Evolutionary conservation across 192 early-diverging fungal species (phyloP).

Genomic region (Backusella morwellensis): DNA sequence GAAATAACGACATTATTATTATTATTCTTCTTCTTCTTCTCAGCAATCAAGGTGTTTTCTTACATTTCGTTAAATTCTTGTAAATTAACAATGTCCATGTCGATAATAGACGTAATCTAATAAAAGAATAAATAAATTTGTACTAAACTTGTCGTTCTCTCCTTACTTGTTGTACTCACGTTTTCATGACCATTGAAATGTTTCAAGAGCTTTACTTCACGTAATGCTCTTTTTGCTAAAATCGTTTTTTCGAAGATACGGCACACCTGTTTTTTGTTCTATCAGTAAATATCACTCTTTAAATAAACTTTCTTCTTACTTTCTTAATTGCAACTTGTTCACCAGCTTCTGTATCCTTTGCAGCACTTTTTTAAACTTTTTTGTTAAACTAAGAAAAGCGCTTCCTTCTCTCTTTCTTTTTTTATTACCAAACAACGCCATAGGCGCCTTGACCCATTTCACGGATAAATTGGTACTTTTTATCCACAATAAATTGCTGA

Average conservation of each 20-base stretch:
- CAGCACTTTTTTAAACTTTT: conserved; percentile 34
- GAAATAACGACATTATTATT: conserved; percentile 4
- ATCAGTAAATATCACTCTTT: neutral
- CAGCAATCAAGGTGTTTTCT: conserved; percentile 9
- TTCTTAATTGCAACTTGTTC: conserved; percentile 70
- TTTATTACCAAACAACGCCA: conserved; percentile 50
- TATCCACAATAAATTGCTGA: conserved; percentile 49
- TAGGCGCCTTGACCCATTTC: conserved; percentile 93
- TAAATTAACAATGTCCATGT: conserved; percentile 86
- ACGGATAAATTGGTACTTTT: conserved; percentile 67
- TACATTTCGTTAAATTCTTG: conserved; percentile 92
- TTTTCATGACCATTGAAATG: conserved; percentile 77
- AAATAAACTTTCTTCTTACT: conserved; percentile 26
- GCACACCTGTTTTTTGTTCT: conserved; percentile 18
- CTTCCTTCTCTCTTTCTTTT: neutral
- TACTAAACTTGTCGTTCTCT: neutral
- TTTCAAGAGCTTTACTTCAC: conserved; percentile 70
- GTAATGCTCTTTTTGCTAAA: conserved; percentile 66
- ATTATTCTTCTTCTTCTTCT: neutral
- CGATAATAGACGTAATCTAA: conserved; percentile 56
- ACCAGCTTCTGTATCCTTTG: conserved; percentile 38
- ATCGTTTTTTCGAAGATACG: conserved; percentile 67
- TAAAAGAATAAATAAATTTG: neutral
- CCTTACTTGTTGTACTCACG: conserved; percentile 37
- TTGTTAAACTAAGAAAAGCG: conserved; percentile 2